Conservation (phyloP, 2,329 filamentous ascomycete species). For the Boeremia lycopersici region DNA sequence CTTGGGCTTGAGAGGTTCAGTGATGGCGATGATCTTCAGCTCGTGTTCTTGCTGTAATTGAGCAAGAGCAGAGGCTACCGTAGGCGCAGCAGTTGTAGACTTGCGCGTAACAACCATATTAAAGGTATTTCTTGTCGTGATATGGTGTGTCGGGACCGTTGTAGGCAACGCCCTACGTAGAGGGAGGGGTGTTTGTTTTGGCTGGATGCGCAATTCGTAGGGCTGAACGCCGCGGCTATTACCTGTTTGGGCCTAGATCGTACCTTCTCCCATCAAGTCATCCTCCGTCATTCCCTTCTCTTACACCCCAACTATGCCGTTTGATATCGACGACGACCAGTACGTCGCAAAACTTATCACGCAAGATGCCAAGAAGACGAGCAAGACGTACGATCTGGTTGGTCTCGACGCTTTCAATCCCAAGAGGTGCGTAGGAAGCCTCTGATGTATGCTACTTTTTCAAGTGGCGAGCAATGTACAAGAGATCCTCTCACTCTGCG, state of each 20-base stretch:
- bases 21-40: conserved; percentile 76
- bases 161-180: neutral
- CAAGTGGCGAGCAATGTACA: conserved; percentile 4
- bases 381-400: conserved; percentile 74
- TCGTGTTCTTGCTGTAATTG: conserved; percentile 64
- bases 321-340: conserved; percentile 64
- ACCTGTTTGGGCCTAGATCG: conserved; percentile 20
- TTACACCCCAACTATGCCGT: conserved; percentile 26
- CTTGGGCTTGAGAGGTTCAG: conserved; percentile 71
- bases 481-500: neutral
- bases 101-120: conserved; percentile 37
- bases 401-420: conserved; percentile 72
- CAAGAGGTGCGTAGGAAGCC: conserved; percentile 53
- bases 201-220: conserved; percentile 18
- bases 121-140: neutral
- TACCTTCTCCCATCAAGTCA: neutral
- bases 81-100: conserved; percentile 26
- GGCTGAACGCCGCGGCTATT: conserved; percentile 32
- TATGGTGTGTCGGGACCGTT: conserved; percentile 1
- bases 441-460: conserved; percentile 1
- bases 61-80: conserved; percentile 50
- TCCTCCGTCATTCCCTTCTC: neutral
- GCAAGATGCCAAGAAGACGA: conserved; percentile 77
- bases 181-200: conserved; percentile 41
- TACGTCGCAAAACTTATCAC: conserved; percentile 81